Evolutionary conservation across 2,329 filamentous ascomycete genomes (phyloP), one percentile per base, ranked within the genome.

Genomic region (Graphilbum fragrans): DNA sequence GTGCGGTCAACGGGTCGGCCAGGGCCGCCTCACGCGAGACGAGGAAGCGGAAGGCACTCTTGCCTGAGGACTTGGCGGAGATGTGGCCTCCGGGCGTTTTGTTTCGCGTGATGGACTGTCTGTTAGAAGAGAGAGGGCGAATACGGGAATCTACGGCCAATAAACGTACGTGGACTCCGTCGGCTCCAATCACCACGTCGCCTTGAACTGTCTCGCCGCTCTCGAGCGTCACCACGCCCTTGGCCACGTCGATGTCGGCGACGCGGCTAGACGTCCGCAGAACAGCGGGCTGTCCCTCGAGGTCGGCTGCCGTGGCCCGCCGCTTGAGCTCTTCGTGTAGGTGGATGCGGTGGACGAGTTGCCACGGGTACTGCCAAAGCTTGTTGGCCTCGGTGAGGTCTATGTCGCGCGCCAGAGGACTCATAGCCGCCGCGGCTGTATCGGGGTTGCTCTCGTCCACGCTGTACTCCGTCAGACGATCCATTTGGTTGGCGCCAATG

Each of bases 11-110:
- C 1, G 62, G 57, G 35, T 67, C 58, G 3, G 51, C 49, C 3
- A 55, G 49, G 4, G 53, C 54, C 2, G 44, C 46, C 16, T 53
- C 41, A 1, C 63, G 61, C 0, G 64, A 58, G 0, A 78, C 61
- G 5, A 76, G 52, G 53, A 76, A 78, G 8, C 74, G 63, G 51
- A 74, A 78, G 1, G 72, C 72, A 35, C 66, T 71, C 51, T 74
- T 74, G 3, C 72, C 73, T 3, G 65, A 67, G 1, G 44, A 35
- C 29, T 41, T 42, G 5, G 44, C 35, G 5, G 14, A 7, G 19
- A 39, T 40, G 18, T 39, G 16, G 34, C 38, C 46, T 14, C 56
- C 49, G 3, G 42, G 34, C 38, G 55, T 49, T 12, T 41, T 44
- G 20, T 40, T 34, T n/a, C 53, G 48, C 20, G 60, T 52, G 5